Evolutionary conservation across 2,329 filamentous ascomycete genomes (phyloP).

Genomic region (Paecilomyces fulvus): DNA sequence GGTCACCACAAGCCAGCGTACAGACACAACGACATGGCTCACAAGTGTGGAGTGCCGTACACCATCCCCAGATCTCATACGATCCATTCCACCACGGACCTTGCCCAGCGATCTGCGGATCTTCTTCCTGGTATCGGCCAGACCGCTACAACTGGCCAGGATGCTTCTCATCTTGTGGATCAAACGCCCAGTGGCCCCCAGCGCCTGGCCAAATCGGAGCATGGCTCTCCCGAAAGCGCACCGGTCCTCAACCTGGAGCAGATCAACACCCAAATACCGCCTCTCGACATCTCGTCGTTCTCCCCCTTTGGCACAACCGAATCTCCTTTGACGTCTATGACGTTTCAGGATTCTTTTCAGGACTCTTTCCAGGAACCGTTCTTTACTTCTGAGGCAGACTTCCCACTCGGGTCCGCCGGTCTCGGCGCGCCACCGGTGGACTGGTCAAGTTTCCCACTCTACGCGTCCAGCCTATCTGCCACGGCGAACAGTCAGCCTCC

Average conservation of each 20-base stretch:
- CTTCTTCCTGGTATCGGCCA: conserved; percentile 37
- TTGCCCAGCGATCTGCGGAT: conserved; percentile 45
- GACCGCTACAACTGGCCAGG: conserved; percentile 20
- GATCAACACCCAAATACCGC: conserved; percentile 26
- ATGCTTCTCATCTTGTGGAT: conserved; percentile 22
- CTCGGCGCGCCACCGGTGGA: conserved; percentile 37
- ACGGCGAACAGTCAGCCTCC: conserved; percentile 36
- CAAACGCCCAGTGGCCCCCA: conserved; percentile 22
- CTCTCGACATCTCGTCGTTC: conserved; percentile 31
- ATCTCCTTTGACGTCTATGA: conserved; percentile 26
- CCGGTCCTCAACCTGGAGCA: conserved; percentile 20
- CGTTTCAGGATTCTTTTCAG: conserved; percentile 29
- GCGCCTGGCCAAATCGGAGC: conserved; percentile 36
- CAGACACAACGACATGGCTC: conserved; percentile 56
- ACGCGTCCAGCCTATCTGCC: conserved; percentile 27
- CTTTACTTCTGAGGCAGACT: conserved; percentile 36
- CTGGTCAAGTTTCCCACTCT: conserved; percentile 41
- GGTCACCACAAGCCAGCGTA: conserved; percentile 58
- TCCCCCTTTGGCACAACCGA: conserved; percentile 24
- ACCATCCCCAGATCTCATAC: conserved; percentile 50
- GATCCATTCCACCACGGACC: conserved; percentile 37
- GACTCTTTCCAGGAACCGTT: conserved; percentile 20
- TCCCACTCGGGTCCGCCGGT: conserved; percentile 28
- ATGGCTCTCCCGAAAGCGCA: conserved; percentile 37
- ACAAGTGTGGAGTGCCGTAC: conserved; percentile 55